Evolutionary conservation across 306 rosid genomes (phyloP).

Genomic region (Sechiopsis laciniata): DNA sequence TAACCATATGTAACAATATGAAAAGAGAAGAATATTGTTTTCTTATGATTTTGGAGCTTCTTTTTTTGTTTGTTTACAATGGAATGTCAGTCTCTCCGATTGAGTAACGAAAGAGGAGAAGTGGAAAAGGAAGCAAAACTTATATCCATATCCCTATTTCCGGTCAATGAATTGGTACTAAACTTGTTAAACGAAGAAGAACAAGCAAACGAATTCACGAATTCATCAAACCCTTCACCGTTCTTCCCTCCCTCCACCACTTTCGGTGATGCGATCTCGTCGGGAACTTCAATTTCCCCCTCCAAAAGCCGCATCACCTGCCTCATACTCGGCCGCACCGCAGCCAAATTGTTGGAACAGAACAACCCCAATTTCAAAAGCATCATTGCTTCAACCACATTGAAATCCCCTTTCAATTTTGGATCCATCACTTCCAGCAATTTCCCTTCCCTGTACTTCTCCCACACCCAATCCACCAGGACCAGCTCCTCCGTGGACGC

Average conservation of each 20-base stretch:
- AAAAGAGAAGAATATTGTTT: not conserved
- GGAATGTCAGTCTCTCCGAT: constrained; percentile 28
- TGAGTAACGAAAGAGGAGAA: constrained; percentile 45
- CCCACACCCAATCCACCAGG: constrained; percentile 82
- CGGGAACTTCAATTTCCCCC: constrained; percentile 47
- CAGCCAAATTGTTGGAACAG: constrained; percentile 46
- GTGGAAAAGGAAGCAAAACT: constrained; percentile 36
- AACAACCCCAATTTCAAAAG: constrained; percentile 62
- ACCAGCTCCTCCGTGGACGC: constrained; percentile 48
- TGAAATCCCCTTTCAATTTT: constrained; percentile 39
- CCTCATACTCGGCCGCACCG: constrained; percentile 56
- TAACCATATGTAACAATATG: not conserved
- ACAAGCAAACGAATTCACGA: constrained; percentile 44
- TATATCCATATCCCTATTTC: constrained; percentile 34
- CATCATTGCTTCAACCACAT: constrained; percentile 36
- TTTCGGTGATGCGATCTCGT: constrained; percentile 36
- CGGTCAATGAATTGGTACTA: constrained; percentile 36
- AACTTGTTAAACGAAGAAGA: constrained; percentile 49
- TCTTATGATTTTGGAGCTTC: too few species aligned
- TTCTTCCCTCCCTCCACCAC: constrained; percentile 18
- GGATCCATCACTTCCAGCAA: constrained; percentile 48
- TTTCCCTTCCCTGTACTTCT: constrained; percentile 41
- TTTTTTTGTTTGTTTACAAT: too few species aligned
- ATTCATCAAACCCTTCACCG: constrained; percentile 58
- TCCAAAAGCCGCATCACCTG: constrained; percentile 57